Conservation (phyloP, 768 basidiomycete genomes). For the Ramaria sp. region DNA sequence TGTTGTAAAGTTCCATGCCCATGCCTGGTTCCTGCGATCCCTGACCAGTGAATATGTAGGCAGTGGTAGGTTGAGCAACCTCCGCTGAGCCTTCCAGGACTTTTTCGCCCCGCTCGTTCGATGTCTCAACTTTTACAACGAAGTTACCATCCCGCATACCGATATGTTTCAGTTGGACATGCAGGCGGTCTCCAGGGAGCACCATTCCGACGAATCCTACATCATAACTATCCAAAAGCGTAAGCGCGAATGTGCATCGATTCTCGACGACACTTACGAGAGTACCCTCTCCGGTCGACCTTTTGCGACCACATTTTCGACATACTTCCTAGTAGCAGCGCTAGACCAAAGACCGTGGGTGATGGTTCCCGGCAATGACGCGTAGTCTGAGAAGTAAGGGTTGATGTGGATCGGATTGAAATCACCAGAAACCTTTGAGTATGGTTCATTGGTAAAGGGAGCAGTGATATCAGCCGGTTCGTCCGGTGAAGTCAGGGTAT, state of each 20-base stretch:
- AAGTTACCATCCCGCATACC: conserved; percentile 92
- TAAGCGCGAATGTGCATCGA: not conserved
- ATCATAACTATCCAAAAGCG: conserved; percentile 50
- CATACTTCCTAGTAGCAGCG: conserved; percentile 84
- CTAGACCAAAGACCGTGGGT: conserved; percentile 97
- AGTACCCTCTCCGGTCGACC: conserved; percentile 87
- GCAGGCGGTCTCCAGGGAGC: conserved; percentile 78
- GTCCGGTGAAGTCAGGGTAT: conserved; percentile 60
- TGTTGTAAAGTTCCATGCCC: conserved; percentile 98
- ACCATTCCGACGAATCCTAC: conserved; percentile 98
- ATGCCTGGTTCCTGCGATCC: conserved; percentile 97
- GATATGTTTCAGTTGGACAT: conserved; percentile 77
- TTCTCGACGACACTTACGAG: conserved; percentile 42
- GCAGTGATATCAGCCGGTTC: conserved; percentile 61
- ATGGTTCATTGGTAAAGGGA: conserved; percentile 89
- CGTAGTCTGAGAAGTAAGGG: conserved; percentile 94
- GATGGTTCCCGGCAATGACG: conserved; percentile 88
- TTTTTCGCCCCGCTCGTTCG: conserved; percentile 79
- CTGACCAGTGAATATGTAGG: conserved; percentile 97
- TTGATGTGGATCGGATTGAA: conserved; percentile 99
- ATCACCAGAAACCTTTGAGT: conserved; percentile 92
- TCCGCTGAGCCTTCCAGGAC: conserved; percentile 89
- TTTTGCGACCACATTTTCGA: conserved; percentile 90
- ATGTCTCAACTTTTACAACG: conserved; percentile 79
- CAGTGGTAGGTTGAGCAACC: conserved; percentile 84